Evolutionary conservation across 495 filamentous ascomycete species (phyloP), one percentile per base, ranked within the genome.

Genomic region (Lasiosphaeria miniovina): DNA sequence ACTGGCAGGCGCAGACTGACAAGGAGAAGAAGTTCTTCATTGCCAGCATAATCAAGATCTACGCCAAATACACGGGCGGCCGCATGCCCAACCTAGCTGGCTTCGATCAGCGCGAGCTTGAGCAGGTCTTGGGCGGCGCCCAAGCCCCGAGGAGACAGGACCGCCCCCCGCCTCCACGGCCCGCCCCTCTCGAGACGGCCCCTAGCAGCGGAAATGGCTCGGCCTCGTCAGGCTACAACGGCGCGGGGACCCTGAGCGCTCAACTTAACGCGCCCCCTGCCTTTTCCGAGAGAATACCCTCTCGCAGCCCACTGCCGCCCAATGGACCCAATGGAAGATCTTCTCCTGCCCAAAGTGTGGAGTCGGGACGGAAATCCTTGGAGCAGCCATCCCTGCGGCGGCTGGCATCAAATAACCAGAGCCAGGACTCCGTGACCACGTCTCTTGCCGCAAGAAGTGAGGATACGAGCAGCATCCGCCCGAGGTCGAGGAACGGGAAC

Each of bases 1-100:
- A 96, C 71, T 98, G 94, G 94, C 87, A 94, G 74, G 92, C 95
- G 15, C 82, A 87, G 41, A 93, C 88, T 11, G 81, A 88, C 49
- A 96, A 96, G 76, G 94, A 98, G 73, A 98, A 97, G 79, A 92
- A 96, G 57, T 98, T 96, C 75, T 98, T 98, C 72, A 95, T 98
- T 67, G 89, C 88, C 33, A 96, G 91, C 67, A 71, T 97, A 61
- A 83, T 97, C 60, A 98, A 97, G 75, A 96, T 98, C 41, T 98
- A 88, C 70, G 87, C 84, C 59, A 98, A 97, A 69, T 98, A 97
- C 68, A 98, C 95, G 10, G 89, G 90, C 33, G 94, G 95, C 9
- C 89, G 85, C 59, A 73, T 87, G 31, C 94, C 94, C 24, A 82
- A 85, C 40, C 75, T 98, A 15, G 80, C 84, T 49, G 93, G 93